Percentiles rank a stretch among this genome's conserved stretches.
These are phyloP conservation scores for Stentor roeselii DNA, from an alignment of 73 alveolate genomes.

Conservation along the genomic window DNA sequence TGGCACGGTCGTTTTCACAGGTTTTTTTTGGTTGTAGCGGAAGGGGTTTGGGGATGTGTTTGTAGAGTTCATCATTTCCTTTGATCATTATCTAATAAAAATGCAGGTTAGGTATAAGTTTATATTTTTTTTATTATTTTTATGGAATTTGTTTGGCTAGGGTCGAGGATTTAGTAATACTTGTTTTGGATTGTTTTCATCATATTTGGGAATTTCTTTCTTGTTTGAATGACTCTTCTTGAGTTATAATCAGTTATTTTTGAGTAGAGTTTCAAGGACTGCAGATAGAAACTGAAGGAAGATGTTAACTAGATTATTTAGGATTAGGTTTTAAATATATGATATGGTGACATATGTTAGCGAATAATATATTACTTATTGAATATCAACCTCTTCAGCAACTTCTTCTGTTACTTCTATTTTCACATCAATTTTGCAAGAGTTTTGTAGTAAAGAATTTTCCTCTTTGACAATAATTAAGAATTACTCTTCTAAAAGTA, in stretches of 20 bases:
- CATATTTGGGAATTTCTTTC: not conserved
- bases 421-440: not conserved
- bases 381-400: no score
- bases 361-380: no score
- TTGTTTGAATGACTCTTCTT: not conserved
- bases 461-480: conserved; percentile 99
- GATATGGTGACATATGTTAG: no score
- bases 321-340: no score
- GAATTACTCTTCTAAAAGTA: conserved; percentile 91
- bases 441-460: conserved; percentile 90
- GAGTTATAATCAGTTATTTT: not conserved
- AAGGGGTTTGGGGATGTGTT: not conserved
- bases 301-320: conserved; percentile 20
- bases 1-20: not conserved
- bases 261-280: not conserved
- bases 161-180: not conserved
- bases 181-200: not conserved
- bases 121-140: no score
- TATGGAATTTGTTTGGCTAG: not conserved
- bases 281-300: not conserved
- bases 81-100: not conserved
- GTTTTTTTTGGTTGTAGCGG: not conserved
- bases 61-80: not conserved
- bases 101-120: not conserved
- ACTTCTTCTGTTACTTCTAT: no score